Evolutionary conservation across 305 asterid species (phyloP), one percentile per base, ranked within the genome.

Genomic region (Solanum hybrid): DNA sequence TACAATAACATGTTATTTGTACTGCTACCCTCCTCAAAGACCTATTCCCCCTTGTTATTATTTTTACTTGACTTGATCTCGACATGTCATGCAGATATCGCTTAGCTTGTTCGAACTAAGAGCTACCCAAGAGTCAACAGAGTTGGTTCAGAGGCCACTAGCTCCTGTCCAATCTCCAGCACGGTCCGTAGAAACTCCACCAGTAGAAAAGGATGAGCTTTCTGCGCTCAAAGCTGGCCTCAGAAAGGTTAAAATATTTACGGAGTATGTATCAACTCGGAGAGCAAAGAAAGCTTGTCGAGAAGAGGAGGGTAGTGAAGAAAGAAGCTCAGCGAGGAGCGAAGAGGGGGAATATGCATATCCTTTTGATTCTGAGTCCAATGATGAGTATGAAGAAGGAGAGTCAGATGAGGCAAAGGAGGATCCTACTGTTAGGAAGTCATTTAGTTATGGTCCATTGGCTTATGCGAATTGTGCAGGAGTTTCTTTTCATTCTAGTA

Each of bases 201-300:
- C 95, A 22, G 24, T 91, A 2, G 99, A 96, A 89, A 98, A 97
- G 92, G 98, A 97, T 7, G 99, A 98, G 89, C 93, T 98, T 91
- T 97, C 99, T 91, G 98, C 99, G 9, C 93, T 98, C 36, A 98
- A 98, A 93, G 98, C 98, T 87, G 94, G 99, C 87, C 94, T 98
- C n/a, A 94, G 96, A 91, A 97, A 94, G 92, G 99, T 98, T 36
- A 97, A 95, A 88, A 94, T 97, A 79, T 94, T 98, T 32, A 96
- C 97, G 0, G 98, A 95, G n/a, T 95, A 94, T 65, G 98, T 98
- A 37, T 96, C 99, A 13, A 92, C 95, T 86, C 94, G 96, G 87
- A 94, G 95, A 91, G 97, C 98, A 73, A 97, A 96, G 92, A 98
- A 98, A 87, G 95, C 97, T 22, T 94, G 96, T 89, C 97, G 93